Percentiles rank a stretch among this genome's conserved stretches.
Conservation (phyloP, 2,329 filamentous ascomycete genomes). For the Xylariaceae sp. region DNA sequence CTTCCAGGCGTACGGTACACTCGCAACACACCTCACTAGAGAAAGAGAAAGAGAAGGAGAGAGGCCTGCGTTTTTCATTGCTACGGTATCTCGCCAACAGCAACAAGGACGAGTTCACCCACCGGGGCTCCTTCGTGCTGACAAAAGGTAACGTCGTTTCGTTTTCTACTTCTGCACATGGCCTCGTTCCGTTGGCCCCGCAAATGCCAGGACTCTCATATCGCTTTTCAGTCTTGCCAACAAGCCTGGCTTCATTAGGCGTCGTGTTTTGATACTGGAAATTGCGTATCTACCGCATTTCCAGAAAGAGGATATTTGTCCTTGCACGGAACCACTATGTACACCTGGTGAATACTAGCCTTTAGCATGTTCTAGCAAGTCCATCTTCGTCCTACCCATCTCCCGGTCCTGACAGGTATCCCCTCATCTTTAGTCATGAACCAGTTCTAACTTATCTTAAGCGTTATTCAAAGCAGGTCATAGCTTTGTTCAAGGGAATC, state of each 20-base stretch:
- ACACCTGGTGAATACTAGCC: not conserved
- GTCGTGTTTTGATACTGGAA: not conserved
- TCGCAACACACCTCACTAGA: too few relatives aligned
- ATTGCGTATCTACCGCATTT: not conserved
- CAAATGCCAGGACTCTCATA: not conserved
- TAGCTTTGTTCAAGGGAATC: not conserved
- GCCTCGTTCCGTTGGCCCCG: not conserved
- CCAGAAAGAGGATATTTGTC: not conserved
- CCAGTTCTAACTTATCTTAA: conserved; percentile 2
- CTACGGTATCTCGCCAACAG: not conserved
- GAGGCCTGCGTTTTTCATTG: not conserved
- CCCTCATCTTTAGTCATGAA: not conserved
- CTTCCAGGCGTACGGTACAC: not conserved
- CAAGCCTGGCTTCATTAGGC: not conserved
- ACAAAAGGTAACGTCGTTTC: not conserved
- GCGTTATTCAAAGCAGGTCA: conserved; percentile 3
- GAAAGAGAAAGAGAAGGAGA: not conserved
- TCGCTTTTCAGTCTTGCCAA: not conserved
- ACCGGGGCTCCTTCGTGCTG: not conserved
- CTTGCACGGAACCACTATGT: not conserved
- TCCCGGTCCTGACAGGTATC: not conserved
- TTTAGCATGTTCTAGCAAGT: not conserved
- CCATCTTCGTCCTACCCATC: not conserved
- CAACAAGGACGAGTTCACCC: not conserved
- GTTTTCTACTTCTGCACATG: not conserved